Base-by-base conservation (phyloP, 2,329 filamentous ascomycete genomes). In the Zarea fungicola region DNA sequence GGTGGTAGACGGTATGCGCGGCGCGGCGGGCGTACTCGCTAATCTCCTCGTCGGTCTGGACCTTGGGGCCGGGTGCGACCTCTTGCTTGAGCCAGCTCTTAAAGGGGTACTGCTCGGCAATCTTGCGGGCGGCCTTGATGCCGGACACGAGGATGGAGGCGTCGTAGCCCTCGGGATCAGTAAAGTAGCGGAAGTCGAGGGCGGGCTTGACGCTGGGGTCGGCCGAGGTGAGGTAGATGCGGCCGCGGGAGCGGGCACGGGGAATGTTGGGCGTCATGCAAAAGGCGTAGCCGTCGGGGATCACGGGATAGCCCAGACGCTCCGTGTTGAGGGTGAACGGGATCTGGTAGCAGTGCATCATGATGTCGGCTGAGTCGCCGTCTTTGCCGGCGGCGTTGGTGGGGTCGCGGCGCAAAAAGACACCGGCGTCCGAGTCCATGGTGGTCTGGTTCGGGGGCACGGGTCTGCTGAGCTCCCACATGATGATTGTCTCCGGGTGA, bases 341-440 rank as follows among this genome's bases (percentile, higher is more conserved):
- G 57, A 95, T 95, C 70, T 95, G 90, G 74, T 95, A 95, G 78
- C 89, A 95, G 73, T 95, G 89, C 86, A 93, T 93, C 90, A 95
- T 95, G 61, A 95, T 72, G 62, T 96, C 90, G 55, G 86, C 87
- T 48, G 87, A 84, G 53, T 86, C 79, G 45, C 85, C 85, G 58
- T 95, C 89, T 55, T 74, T 77, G 54, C 76, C 75, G 6, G 70
- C 65, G 3, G 88, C 86, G 61, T 91, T 83, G 58, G 80, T 74
- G 13, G 75, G 64, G 67, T 95, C 83, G 52, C 89, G 86, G 54
- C 89, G 87, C 50, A 95, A 75, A 77, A 95, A 95, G 62, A 93
- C 86, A 55, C 87, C 88, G 3, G 88, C 88, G 63, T 96, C 90
- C 21, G 85, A 95, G 71, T 93, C 87, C 87, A 92, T 92, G 62